A percentile compares a stretch with the other conserved stretches of the same genome.
Evolutionary conservation across 2,329 filamentous ascomycete species (phyloP).

Genomic region (Ceratocystis eucalypticola): DNA sequence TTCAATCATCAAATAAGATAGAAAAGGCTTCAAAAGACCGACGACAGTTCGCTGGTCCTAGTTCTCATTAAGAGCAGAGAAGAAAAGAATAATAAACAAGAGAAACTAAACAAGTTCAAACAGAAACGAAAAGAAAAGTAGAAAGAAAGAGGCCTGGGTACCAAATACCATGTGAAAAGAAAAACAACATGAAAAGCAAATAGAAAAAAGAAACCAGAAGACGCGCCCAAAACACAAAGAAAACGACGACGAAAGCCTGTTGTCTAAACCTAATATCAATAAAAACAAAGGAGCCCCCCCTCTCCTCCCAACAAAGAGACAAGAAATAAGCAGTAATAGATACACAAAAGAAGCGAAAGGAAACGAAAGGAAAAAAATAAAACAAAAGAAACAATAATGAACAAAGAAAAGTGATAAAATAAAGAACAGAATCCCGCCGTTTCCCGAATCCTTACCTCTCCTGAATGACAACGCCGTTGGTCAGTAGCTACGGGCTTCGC

Average conservation of each 20-base stretch:
- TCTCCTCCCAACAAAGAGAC: background rate
- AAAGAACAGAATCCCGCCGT: background rate
- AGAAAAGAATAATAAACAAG: slow-evolving; percentile 19
- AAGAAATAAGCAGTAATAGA: background rate
- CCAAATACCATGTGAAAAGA: slow-evolving; percentile 5
- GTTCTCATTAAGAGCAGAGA: background rate
- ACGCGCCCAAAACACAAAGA: background rate
- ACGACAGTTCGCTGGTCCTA: background rate
- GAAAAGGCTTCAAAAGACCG: background rate
- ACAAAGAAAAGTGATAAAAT: background rate
- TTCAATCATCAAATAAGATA: background rate
- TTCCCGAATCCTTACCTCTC: background rate
- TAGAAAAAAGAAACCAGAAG: slow-evolving; percentile 9
- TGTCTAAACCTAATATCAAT: slow-evolving; percentile 5
- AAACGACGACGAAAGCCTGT: background rate
- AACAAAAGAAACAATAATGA: background rate
- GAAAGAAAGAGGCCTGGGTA: slow-evolving; percentile 1
- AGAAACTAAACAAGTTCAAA: slow-evolving; percentile 22
- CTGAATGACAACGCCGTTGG: background rate
- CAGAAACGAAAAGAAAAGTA: slow-evolving; percentile 14
- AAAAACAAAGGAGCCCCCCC: background rate
- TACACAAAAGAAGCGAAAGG: slow-evolving; percentile 1
- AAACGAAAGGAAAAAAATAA: background rate
- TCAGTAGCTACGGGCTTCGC: background rate
- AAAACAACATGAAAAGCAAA: background rate